Base-by-base conservation (phyloP, 225 moss, liverwort and hornwort genomes). In the Sphagnum contortum region DNA sequence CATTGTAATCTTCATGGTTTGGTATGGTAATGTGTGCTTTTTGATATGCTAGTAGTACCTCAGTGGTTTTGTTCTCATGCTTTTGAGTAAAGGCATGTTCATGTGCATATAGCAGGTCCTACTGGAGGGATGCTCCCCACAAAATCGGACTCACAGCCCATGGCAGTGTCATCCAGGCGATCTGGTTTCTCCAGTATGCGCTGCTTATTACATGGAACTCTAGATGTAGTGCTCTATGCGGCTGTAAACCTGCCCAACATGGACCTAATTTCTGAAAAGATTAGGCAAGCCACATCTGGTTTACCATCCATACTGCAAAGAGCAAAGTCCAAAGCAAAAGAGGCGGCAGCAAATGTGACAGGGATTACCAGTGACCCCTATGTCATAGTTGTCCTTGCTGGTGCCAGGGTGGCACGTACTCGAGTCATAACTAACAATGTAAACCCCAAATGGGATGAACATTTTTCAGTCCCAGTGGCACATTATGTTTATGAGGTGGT, bases 331-430 rank as follows among this genome's bases (percentile, higher is more conserved):
- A 87, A 83, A 64, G 48, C 50, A 61, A 72, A 72, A 57, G 50
- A 75, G 74, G 72, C 69, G 6, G 29, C 29, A 29, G 29, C 29
- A 1, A 80, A 87, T 44, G 77, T 80, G 12, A 81, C 73, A 68
- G 83, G 79, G 58, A 81, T 93, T 62, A 98, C 96, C 2, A 98
- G 96, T 66, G 96, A 98, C 74, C 96, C 96, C n/a, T 98, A 98
- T 70, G 93, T 83, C 5, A 87, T 92, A 6, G 89, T 98, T 3
- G 66, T 92, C 53, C 77, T 98, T 3, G 87, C 71, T 50, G 74
- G 85, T 3, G 96, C 96, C n/a, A 81, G 91, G 61, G 78, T 98
- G 71, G 93, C 96, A 3, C 90, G 93, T 68, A 93, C 96, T 12
- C 85, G 90, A 3, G 96, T 98, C 56, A 79, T 98, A 49, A 75